Conservation (phyloP, 441 rosid species). For the Pelargonium citronellum region DNA sequence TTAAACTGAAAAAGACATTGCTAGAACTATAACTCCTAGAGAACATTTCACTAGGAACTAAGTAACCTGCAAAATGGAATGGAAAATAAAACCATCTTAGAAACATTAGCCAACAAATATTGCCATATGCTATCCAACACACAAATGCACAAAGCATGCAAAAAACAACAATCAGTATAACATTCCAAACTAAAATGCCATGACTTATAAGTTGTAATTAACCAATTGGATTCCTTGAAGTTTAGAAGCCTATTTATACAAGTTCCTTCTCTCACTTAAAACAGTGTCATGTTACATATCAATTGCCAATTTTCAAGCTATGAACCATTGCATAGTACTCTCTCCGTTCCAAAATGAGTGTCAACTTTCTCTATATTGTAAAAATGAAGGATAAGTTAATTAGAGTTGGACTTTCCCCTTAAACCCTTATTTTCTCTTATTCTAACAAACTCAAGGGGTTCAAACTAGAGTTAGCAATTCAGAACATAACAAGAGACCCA, state of each 20-base stretch:
- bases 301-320: constrained; percentile 1
- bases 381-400: no score
- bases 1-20: constrained; percentile 29
- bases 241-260: background rate
- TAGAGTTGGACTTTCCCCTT: no score
- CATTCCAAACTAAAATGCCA: no score
- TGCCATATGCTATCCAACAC: no score
- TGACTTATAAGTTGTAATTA: background rate
- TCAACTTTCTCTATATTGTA: no score
- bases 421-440: no score
- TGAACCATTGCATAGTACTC: background rate
- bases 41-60: constrained; percentile 36
- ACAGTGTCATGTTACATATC: background rate
- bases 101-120: no score
- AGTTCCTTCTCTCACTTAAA: constrained; percentile 2
- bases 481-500: no score
- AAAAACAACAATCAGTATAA: no score
- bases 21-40: constrained; percentile 26
- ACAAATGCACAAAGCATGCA: no score
- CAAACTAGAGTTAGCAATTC: no score
- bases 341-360: background rate
- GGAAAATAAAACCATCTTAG: constrained; percentile 8
- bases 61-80: constrained; percentile 32
- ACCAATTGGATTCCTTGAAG: background rate
- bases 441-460: no score